A percentile compares a stretch with the other conserved stretches of the same genome.
Conservation (phyloP, 208 protist genomes). For the Acanthamoeba triangularis region DNA sequence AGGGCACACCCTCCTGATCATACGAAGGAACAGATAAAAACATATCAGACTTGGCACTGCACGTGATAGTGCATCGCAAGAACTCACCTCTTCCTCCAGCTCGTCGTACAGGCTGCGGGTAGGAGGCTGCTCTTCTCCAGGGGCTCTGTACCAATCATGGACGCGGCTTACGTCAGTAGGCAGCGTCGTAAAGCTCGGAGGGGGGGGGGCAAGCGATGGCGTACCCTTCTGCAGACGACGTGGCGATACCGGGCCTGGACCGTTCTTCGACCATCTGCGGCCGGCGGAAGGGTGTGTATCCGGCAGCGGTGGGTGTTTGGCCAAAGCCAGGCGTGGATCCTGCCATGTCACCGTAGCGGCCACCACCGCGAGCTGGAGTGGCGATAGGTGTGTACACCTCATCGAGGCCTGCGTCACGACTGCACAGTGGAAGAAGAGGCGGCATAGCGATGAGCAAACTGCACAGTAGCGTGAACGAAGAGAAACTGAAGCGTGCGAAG, state of each 20-base stretch:
- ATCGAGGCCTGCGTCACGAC: not conserved
- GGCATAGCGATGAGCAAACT: too few species aligned
- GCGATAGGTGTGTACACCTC: not conserved
- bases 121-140: not conserved
- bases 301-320: not conserved
- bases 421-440: not conserved
- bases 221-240: not conserved
- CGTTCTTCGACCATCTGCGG: not conserved
- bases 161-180: not conserved
- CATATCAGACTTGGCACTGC: not conserved
- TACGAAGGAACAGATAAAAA: not conserved
- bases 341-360: not conserved
- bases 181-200: too few species aligned
- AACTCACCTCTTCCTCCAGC: slow-evolving; percentile 12
- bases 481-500: too few species aligned
- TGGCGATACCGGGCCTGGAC: not conserved
- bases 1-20: not conserved
- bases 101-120: slow-evolving; percentile 34
- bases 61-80: not conserved
- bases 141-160: not conserved
- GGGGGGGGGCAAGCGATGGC: not conserved
- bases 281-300: not conserved
- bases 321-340: not conserved
- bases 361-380: not conserved
- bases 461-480: too few species aligned